Evolutionary conservation across 2,329 filamentous ascomycete genomes (phyloP).

Genomic region (Sordariomycetes sp.): DNA sequence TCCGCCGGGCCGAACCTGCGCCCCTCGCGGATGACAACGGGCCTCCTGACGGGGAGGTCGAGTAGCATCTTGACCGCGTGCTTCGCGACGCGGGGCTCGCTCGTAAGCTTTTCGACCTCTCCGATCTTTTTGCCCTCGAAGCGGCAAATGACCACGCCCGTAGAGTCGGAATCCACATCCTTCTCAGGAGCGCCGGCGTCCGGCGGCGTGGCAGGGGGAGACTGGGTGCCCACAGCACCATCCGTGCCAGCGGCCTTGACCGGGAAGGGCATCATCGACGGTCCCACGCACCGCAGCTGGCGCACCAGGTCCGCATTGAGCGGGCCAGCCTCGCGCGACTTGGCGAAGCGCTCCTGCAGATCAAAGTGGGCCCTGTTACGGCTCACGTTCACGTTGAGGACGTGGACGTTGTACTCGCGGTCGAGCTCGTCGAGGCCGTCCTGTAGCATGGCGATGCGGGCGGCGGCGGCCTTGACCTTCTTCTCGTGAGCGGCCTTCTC

Average conservation of each 20-base stretch:
- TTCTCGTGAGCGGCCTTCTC: background rate
- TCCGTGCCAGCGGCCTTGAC: background rate
- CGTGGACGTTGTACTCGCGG: background rate
- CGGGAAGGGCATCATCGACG: background rate
- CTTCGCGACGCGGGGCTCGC: background rate
- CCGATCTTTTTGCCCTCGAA: background rate
- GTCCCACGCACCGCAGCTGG: background rate
- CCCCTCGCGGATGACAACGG: slow-evolving; percentile 25
- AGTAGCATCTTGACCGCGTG: slow-evolving; percentile 13
- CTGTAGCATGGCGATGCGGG: background rate
- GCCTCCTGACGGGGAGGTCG: slow-evolving; percentile 21
- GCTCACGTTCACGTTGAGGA: background rate
- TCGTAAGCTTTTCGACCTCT: background rate
- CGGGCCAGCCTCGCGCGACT: background rate
- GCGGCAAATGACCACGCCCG: background rate
- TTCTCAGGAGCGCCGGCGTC: background rate
- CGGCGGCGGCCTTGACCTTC: background rate
- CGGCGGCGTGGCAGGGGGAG: background rate
- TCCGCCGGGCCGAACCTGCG: slow-evolving; percentile 24
- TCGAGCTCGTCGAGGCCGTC: background rate
- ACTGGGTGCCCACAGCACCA: background rate
- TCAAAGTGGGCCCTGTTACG: slow-evolving; percentile 2
- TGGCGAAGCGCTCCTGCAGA: slow-evolving; percentile 2
- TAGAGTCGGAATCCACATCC: background rate
- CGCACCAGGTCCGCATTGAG: background rate